Evolutionary conservation across 192 early-diverging fungal species (phyloP).

Genomic region (Gamsiella multidivaricata): DNA sequence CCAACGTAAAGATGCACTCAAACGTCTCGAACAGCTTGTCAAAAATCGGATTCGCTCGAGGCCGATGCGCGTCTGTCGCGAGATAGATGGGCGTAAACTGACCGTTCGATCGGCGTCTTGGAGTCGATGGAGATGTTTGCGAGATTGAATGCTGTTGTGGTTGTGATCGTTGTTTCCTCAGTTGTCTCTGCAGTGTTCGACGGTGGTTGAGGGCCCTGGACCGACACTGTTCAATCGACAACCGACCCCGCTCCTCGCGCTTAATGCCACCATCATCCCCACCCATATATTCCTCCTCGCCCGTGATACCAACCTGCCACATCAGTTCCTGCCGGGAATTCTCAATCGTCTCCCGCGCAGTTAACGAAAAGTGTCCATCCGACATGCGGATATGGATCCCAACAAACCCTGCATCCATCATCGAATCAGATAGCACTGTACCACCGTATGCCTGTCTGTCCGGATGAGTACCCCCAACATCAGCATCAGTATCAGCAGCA

Average conservation of each 20-base stretch:
- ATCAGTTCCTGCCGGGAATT: conserved; percentile 42
- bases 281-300: not conserved
- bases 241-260: conserved; percentile 3
- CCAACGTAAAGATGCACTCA: conserved; percentile 60
- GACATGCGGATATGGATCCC: conserved; percentile 50
- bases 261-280: not conserved
- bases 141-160: conserved; percentile 12
- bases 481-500: not conserved
- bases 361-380: conserved; percentile 48
- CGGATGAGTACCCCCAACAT: not conserved
- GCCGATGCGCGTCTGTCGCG: conserved; percentile 62
- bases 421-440: not conserved
- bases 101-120: conserved; percentile 37
- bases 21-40: conserved; percentile 60
- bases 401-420: conserved; percentile 32
- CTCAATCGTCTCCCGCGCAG: conserved; percentile 41
- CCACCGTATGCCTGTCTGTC: not conserved
- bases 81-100: conserved; percentile 60
- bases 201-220: conserved; percentile 22
- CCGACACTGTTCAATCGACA: conserved; percentile 43
- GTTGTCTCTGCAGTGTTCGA: conserved; percentile 9
- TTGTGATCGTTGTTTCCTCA: conserved; percentile 1
- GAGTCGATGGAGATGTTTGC: not conserved
- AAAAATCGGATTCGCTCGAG: conserved; percentile 59
- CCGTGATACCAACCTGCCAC: conserved; percentile 43